Conservation (phyloP, 495 filamentous ascomycete genomes). For the Penicillium canescens region DNA sequence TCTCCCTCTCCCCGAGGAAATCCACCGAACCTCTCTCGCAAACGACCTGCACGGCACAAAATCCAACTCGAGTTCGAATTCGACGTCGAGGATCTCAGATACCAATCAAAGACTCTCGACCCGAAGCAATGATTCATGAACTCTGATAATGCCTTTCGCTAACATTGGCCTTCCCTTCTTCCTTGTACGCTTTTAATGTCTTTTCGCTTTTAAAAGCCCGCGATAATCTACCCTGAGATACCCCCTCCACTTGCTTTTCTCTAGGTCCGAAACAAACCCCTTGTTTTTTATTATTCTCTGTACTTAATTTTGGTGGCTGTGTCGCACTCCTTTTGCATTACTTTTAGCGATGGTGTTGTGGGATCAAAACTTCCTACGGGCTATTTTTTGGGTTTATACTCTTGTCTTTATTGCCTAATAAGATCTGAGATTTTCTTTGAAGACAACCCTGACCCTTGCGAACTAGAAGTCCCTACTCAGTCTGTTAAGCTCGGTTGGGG, state of each 20-base stretch:
- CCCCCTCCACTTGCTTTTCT: background rate
- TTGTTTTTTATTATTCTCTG: background rate
- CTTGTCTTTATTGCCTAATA: background rate
- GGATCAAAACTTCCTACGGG: background rate
- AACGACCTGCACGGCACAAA: background rate
- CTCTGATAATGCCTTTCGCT: too few species aligned
- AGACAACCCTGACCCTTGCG: too few species aligned
- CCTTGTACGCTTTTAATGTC: background rate
- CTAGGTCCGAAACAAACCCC: background rate
- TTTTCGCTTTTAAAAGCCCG: background rate
- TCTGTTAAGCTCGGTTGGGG: too few species aligned
- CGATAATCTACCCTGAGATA: background rate
- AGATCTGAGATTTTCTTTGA: background rate
- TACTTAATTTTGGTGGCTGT: background rate
- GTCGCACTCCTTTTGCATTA: background rate
- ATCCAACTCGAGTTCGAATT: background rate
- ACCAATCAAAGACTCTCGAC: background rate
- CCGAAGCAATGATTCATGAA: background rate
- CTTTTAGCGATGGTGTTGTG: slow-evolving; percentile 9
- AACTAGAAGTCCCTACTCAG: too few species aligned
- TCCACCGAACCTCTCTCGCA: slow-evolving; percentile 1
- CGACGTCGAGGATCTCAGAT: background rate
- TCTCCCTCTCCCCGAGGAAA: slow-evolving; percentile 23
- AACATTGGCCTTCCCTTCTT: too few species aligned
- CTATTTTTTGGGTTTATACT: background rate